Base-by-base conservation (phyloP, 2,329 filamentous ascomycete genomes). In the Penicillium crustosum region DNA sequence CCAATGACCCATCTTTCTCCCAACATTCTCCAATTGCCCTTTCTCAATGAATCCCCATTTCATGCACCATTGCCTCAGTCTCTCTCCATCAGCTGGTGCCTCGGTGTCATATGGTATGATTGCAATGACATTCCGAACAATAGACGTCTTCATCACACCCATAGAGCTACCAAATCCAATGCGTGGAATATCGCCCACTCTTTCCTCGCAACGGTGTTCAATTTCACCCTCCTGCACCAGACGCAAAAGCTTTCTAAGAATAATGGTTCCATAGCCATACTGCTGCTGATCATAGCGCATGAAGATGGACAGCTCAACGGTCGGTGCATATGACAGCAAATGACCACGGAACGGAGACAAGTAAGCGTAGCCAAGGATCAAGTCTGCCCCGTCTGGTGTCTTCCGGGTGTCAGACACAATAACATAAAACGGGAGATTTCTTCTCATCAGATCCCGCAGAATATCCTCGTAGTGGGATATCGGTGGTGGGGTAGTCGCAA, bases 261-360 rank as follows among this genome's bases (percentile, higher is more conserved):
- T 59, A 36, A 31, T 50, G 4, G 71, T 67, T 6, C 76, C 77
- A 33, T 77, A 63, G 3, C 72, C 70, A 19, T 60, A 64, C 2
- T 61, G 64, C 15, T 63, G 69, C 43, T 76, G 58, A 0, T 71
- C 67, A 1, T 70, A 73, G 57, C 75, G 74, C 47, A 76, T 69
- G 56, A 77, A 77, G 13, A 78, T 62, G 1, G 70, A 70, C 7
- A 78, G 62, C 58, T 79, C 76, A 9, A 77, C 76, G 0, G 76
- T 76, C 8, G 75, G 69, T 13, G 68, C 72, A 58, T 78, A 78
- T 2, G 73, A 73, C 21, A 71, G 61, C 64, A 75, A 66, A 27
- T 65, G 63, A 6, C 68, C 70, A 3, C 74, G 70, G 54, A 75
- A 79, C 2, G 70, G 69, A 6, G 69, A 70, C 27, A 71, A 67